phyloP scores from a whole-genome alignment of 345 rosid genomes.

The Lumnitzera racemosa region DNA sequence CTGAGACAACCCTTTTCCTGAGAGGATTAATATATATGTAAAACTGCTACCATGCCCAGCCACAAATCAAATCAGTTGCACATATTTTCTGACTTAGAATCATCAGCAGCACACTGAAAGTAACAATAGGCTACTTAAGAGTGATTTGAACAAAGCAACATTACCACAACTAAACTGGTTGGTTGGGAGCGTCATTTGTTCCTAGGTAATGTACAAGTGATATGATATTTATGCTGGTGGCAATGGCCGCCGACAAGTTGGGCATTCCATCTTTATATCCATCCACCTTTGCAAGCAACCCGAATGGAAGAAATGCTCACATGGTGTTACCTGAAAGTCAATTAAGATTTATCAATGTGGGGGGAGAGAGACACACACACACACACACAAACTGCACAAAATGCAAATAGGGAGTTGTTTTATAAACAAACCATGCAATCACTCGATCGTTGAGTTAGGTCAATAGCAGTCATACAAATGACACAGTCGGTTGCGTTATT shows the following conservation, averaged over 20 bases:
- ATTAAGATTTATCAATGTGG: not conserved
- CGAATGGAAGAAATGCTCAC: slow-evolving; percentile 91
- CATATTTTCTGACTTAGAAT: not conserved
- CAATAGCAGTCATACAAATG: slow-evolving; percentile 90
- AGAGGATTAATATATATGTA: not conserved
- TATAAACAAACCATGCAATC: slow-evolving; percentile 72
- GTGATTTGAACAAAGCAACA: not conserved
- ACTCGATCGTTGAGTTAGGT: slow-evolving; percentile 46
- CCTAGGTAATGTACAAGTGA: slow-evolving; percentile 17
- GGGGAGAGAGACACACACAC: too few species aligned
- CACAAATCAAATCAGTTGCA: slow-evolving; percentile 2
- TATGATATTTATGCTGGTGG: slow-evolving; percentile 61
- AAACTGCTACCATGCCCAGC: not conserved
- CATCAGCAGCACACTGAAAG: too few species aligned
- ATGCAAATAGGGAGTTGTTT: not conserved
- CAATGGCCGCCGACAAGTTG: slow-evolving; percentile 89
- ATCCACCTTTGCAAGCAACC: slow-evolving; percentile 98
- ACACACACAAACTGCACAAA: not conserved
- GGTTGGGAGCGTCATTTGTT: not conserved
- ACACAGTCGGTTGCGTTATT: slow-evolving; percentile 69
- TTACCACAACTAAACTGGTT: slow-evolving; percentile 3
- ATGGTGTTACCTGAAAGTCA: slow-evolving; percentile 74
- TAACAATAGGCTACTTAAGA: too few species aligned
- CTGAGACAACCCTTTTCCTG: not conserved
- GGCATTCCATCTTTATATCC: slow-evolving; percentile 99